A percentile compares a stretch with the other conserved stretches of the same genome.
Conservation (phyloP, 1,284 basidiomycete genomes). For the Fomes fomentarius region DNA sequence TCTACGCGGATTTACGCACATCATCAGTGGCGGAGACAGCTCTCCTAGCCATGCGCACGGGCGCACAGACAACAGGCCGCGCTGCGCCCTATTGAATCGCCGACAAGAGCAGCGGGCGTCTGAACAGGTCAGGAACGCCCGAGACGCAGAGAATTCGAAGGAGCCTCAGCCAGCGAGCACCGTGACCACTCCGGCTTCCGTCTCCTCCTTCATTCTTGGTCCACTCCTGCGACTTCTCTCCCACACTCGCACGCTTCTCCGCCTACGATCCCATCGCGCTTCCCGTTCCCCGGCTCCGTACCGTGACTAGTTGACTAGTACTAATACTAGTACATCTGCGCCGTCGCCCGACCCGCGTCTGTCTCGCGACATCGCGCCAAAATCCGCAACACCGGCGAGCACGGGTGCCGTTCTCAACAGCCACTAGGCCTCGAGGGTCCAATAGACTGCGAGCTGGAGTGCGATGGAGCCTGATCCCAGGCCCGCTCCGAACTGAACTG, state of each 20-base stretch:
- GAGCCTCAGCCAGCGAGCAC: background rate
- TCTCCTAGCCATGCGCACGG: background rate
- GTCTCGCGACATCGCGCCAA: background rate
- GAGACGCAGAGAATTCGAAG: background rate
- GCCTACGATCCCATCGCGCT: background rate
- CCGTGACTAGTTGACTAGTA: too few relatives aligned
- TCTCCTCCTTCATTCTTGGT: too few relatives aligned
- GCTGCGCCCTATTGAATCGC: background rate
- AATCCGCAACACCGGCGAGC: background rate
- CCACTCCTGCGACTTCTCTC: background rate
- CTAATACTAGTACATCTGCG: too few relatives aligned
- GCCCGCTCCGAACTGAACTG: too few relatives aligned
- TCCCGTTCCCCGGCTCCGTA: background rate
- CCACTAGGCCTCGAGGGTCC: background rate
- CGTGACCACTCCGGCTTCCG: background rate
- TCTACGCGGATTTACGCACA: background rate
- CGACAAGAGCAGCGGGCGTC: background rate
- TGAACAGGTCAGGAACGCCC: background rate
- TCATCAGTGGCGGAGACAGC: background rate
- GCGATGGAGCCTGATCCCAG: background rate
- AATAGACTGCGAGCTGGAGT: background rate
- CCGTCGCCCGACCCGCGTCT: too few relatives aligned
- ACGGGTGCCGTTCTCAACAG: background rate
- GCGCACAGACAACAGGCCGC: too few relatives aligned
- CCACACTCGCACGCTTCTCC: background rate